A percentile compares a stretch with the other conserved stretches of the same genome.
Conservation (phyloP, 2,329 filamentous ascomycete species). For the Acephala macrosclerotiorum region DNA sequence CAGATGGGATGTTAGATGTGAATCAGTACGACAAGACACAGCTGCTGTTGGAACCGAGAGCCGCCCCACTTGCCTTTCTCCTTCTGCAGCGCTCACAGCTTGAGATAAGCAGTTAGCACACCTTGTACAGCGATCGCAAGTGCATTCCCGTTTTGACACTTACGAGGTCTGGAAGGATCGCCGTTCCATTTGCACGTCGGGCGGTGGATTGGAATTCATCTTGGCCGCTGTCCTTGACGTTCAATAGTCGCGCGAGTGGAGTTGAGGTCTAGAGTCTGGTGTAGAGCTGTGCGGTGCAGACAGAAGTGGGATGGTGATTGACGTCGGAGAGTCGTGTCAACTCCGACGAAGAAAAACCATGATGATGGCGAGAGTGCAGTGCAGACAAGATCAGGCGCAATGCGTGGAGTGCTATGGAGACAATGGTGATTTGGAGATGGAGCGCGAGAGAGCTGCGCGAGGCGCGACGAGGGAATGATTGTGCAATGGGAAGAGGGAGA, state of each 20-base stretch:
- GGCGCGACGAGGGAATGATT: not conserved
- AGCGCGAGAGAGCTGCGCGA: not conserved
- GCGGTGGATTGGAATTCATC: constrained; percentile 4
- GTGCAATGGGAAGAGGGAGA: not conserved
- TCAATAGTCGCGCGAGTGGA: not conserved
- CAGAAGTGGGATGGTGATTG: not conserved
- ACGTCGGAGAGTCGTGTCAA: not conserved
- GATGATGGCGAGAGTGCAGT: not conserved
- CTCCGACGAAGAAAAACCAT: constrained; percentile 1
- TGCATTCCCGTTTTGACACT: not conserved
- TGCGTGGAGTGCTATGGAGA: not conserved
- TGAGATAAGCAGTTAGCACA: constrained; percentile 12
- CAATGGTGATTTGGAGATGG: not conserved
- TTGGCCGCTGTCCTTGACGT: not conserved
- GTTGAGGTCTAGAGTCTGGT: not conserved
- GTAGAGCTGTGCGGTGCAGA: not conserved
- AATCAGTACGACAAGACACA: constrained; percentile 12
- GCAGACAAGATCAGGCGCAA: too few species aligned
- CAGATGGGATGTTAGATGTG: not conserved
- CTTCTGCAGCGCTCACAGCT: constrained; percentile 54
- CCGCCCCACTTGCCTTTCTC: constrained; percentile 47
- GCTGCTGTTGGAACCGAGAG: not conserved
- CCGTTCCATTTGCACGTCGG: constrained; percentile 6
- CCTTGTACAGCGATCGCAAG: not conserved
- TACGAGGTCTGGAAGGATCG: constrained; percentile 14